Evolutionary conservation across 805 yeast species (phyloP).

Genomic region (Starmerella tilneyi): DNA sequence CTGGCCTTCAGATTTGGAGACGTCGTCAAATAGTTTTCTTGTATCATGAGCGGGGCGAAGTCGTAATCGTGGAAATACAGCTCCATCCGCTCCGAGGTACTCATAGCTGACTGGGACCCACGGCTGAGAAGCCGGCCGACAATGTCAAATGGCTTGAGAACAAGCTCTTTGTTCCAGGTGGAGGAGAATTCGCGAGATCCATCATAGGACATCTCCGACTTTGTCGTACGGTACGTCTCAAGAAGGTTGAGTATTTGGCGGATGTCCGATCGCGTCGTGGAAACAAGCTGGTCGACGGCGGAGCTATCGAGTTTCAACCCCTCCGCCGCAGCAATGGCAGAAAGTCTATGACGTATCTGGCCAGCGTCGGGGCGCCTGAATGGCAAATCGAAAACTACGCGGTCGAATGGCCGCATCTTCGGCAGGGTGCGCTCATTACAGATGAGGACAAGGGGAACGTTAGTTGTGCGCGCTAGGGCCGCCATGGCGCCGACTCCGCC

Average conservation of each 20-base stretch:
- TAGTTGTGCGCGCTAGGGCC: constrained; percentile 69
- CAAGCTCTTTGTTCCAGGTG: constrained; percentile 82
- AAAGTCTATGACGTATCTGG: constrained; percentile 69
- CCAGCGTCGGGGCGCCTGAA: constrained; percentile 82
- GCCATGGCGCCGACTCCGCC: constrained; percentile 97
- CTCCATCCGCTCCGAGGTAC: constrained; percentile 72
- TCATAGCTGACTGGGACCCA: constrained; percentile 20
- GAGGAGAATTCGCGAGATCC: constrained; percentile 52
- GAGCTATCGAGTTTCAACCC: constrained; percentile 68
- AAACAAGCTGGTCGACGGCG: constrained; percentile 72
- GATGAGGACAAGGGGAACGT: constrained; percentile 81
- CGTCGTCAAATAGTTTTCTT: constrained; percentile 75
- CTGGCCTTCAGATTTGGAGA: constrained; percentile 48
- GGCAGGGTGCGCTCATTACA: constrained; percentile 90
- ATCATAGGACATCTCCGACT: constrained; percentile 50
- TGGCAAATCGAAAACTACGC: constrained; percentile 64
- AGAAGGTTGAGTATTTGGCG: constrained; percentile 86
- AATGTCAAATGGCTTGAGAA: constrained; percentile 86
- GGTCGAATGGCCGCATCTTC: constrained; percentile 92
- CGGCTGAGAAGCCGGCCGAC: constrained; percentile 52
- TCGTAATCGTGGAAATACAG: constrained; percentile 90
- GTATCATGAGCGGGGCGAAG: constrained; percentile 89
- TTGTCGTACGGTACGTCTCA: constrained; percentile 72
- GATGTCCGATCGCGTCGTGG: constrained; percentile 80
- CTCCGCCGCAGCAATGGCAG: constrained; percentile 86